Evolutionary conservation across 176 grass and related monocot species (phyloP).

Genomic region (Tillandsia fasciculata): DNA sequence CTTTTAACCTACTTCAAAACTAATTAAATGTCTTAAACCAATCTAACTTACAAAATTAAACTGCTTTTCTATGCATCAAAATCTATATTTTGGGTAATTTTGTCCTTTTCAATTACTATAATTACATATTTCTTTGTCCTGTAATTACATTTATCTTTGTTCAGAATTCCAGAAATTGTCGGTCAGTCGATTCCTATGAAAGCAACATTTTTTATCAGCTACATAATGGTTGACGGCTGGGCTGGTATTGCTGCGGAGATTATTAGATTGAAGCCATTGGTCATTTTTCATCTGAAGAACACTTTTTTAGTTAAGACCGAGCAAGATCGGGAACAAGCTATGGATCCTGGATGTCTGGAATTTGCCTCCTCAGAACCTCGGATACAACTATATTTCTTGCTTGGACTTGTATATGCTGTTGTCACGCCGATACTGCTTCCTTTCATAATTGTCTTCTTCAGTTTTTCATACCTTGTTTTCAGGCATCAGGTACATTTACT

Average conservation of each 20-base stretch:
- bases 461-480: conserved; percentile 83
- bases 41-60: neutral
- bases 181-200: conserved; percentile 94
- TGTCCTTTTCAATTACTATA: conserved; percentile 13
- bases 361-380: conserved; percentile 73
- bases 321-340: conserved; percentile 68
- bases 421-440: conserved; percentile 86
- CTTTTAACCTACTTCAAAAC: too few species aligned
- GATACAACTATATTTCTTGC: conserved; percentile 88
- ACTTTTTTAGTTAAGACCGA: conserved; percentile 88
- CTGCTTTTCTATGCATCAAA: neutral
- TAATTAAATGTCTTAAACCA: neutral
- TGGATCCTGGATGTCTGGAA: conserved; percentile 84
- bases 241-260: conserved; percentile 82
- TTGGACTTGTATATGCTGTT: conserved; percentile 83
- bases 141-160: conserved; percentile 9
- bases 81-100: neutral
- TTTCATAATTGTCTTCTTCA: conserved; percentile 84
- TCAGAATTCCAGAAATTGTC: conserved; percentile 79
- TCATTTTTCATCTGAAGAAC: conserved; percentile 86
- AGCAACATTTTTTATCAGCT: conserved; percentile 94
- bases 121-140: neutral
- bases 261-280: conserved; percentile 69
- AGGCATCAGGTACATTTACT: conserved; percentile 73
- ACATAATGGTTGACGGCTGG: conserved; percentile 97